Evolutionary conservation across 148 eudicot genomes (phyloP), one percentile per base, ranked within the genome.

Genomic region (Diospyros lotus): DNA sequence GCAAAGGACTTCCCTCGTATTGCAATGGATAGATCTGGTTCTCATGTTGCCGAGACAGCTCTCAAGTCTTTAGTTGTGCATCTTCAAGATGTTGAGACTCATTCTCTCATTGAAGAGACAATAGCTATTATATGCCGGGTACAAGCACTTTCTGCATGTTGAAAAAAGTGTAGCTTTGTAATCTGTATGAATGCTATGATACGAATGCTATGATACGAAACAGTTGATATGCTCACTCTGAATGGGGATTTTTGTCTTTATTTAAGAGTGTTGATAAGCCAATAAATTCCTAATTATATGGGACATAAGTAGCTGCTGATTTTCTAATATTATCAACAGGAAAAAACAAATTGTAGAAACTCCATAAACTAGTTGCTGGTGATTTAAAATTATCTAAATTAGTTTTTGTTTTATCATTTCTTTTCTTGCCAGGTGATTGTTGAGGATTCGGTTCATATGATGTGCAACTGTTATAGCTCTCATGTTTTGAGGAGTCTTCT

Each of bases 1-100:
- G 87, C 89, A n/a, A 81, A 86, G 66, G 81, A 83, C 58, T 90
- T 92, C 74, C 80, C 79, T 73, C 80, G 54, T n/a, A 90, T 95
- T 82, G 81, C 94, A 18, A 89, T 80, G 77, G 98, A 92, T 79
- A 82, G 84, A 54, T 84, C 87, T 77, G 98, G 98, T 78, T 95
- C 98, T 71, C 97, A 92, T 82, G 98, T 95, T 41, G 94, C 90
- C 54, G 98, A 95, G 87, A 79, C 97, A 63, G 98, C 96, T 64
- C 82, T 95, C 61, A 92, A 88, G 77, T 86, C 98, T 61, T 78
- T 95, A 80, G 86, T 86, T n/a, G 54, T 68, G 55, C 92, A 95
- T 83, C 87, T 90, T 77, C 86, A 86, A 75, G 93, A 92, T 66
- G 76, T 66, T 55, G 90, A 85, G 72, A 83, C 55, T 13, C 77